Evolutionary conservation across 352 stramenopile genomes (phyloP), one percentile per base, ranked within the genome.

Genomic region (Globisporangium nodosum): DNA sequence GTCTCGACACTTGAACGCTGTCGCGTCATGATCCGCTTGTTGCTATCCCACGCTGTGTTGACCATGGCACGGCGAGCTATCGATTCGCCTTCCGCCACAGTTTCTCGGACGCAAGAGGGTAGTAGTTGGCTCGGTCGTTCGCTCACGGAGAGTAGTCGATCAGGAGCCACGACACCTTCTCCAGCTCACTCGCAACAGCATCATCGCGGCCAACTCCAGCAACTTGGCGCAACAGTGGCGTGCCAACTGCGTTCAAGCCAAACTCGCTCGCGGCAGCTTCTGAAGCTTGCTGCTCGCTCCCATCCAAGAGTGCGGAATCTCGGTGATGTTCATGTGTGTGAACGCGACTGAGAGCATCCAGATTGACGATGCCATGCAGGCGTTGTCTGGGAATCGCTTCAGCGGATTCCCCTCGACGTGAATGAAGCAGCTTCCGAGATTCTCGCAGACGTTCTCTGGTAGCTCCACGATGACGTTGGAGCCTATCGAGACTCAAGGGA

Each of bases 381-480:
- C 8, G 33, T 12, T 39, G 33, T 39, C 12, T 9, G 33, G 33
- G 33, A 39, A 8, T 39, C 33, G 33, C 5, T 1, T 39, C 33
- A 39, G 8, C 33, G 33, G 33, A 9, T 39, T 39, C 8, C 33
- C 33, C 12, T 39, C 33, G 33, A 39, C 33, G 33, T 39, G 33
- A 9, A 39, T 13, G 33, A 39, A 39, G 33, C 12, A 39, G 33
- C 33, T 39, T 8, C 33, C 33, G 1, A 8, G 56, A n/a, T 33
- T 50, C 24, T 5, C 13, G 6, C 49, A 42, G 16, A 56, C 20
- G 11, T 30, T 40, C 16, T 61, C 56, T 20, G 48, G 48, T 4
- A 61, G 55, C 12, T 13, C 5, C 9, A 9, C 6, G 53, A 59
- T 59, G 33, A 13, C 45, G 43, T 59, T 59, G 42, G 18, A 33